These are phyloP conservation scores for Yamadazyma scolyti DNA, from an alignment of 805 yeast genomes.

Conservation along the genomic window DNA sequence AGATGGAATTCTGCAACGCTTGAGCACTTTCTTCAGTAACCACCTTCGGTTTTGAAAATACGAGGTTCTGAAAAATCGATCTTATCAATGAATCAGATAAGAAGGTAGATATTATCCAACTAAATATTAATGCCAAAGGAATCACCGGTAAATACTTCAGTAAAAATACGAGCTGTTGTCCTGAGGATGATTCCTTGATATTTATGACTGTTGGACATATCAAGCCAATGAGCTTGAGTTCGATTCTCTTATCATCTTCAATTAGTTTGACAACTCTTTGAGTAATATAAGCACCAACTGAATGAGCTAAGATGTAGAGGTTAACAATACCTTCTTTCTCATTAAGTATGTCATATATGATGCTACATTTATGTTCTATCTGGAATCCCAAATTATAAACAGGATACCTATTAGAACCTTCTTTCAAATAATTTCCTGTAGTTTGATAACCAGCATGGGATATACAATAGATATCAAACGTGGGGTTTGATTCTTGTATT, in stretches of 20 bases:
- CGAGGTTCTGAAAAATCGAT: conserved; percentile 15
- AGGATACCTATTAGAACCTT: conserved; percentile 8
- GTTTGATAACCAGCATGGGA: conserved; percentile 60
- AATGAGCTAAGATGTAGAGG: conserved; percentile 59
- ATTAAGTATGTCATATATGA: conserved; percentile 36
- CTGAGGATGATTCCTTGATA: conserved; percentile 45
- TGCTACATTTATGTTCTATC: conserved; percentile 51
- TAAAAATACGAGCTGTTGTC: conserved; percentile 21
- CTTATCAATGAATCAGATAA: conserved; percentile 12
- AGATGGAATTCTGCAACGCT: conserved; percentile 27
- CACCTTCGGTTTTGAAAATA: conserved; percentile 15
- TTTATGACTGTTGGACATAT: conserved; percentile 70
- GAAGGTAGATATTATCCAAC: conserved; percentile 27
- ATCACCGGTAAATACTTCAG: conserved; percentile 26
- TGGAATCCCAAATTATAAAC: conserved; percentile 51
- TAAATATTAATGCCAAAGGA: conserved; percentile 12
- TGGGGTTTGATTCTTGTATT: conserved; percentile 39
- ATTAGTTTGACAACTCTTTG: conserved; percentile 46
- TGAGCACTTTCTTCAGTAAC: conserved; percentile 13
- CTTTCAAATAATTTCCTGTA: conserved; percentile 21
- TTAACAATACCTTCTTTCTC: conserved; percentile 19
- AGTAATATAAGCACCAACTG: conserved; percentile 64
- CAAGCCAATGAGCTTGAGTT: conserved; percentile 46
- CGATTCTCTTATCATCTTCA: conserved; percentile 15
- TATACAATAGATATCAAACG: conserved; percentile 52